Percentiles rank a stretch among this genome's conserved stretches.
Evolutionary conservation across 306 rosid species (phyloP).

Genomic region (Calophaca sinica): DNA sequence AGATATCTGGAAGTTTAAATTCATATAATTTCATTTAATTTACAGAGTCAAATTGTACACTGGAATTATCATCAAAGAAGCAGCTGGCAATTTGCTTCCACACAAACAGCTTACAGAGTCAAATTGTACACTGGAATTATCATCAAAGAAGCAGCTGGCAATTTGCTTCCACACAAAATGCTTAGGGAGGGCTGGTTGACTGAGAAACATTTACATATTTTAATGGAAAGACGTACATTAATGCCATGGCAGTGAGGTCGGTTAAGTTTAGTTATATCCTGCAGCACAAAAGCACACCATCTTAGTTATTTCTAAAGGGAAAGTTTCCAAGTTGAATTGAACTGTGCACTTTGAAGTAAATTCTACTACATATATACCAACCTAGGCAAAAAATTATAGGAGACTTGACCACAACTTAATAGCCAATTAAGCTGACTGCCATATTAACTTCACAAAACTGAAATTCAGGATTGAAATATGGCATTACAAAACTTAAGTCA

Average conservation of each 20-base stretch:
- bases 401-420: background rate
- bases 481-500: no score
- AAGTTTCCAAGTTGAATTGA: background rate
- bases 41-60: slow-evolving; percentile 22
- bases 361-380: background rate
- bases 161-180: background rate
- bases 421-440: background rate
- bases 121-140: slow-evolving; percentile 15
- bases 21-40: background rate
- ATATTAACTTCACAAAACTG: background rate
- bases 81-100: background rate
- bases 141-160: background rate
- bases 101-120: background rate
- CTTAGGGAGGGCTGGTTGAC: no score
- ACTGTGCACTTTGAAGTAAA: background rate
- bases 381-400: background rate
- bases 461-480: background rate
- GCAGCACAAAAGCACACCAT: background rate
- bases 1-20: background rate
- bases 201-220: background rate
- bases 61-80: background rate
- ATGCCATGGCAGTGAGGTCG: background rate
- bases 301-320: background rate
- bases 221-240: background rate
- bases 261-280: background rate